Conservation (phyloP, 345 rosid species). For the Acer saccharum region DNA sequence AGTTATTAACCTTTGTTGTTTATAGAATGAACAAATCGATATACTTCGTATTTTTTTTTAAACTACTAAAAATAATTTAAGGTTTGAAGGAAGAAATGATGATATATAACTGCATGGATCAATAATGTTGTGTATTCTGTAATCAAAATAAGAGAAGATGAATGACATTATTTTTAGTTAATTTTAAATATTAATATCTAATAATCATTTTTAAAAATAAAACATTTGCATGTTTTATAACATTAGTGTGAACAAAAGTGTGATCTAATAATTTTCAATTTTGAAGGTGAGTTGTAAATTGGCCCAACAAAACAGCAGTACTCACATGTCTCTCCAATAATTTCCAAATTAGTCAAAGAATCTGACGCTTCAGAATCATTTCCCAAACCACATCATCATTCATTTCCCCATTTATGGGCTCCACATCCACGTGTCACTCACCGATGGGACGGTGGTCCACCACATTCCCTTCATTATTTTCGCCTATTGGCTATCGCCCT, state of each 20-base stretch:
- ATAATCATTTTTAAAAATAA: too few relatives aligned
- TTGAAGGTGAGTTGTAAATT: neutral
- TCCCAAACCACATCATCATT: neutral
- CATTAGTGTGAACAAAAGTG: neutral
- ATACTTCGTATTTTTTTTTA: too few relatives aligned
- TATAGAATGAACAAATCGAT: too few relatives aligned
- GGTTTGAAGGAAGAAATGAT: too few relatives aligned
- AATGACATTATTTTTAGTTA: neutral
- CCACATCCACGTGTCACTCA: slow-evolving; percentile 37
- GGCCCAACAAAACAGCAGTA: neutral
- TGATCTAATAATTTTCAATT: neutral
- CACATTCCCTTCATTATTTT: slow-evolving; percentile 14
- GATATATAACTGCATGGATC: too few relatives aligned
- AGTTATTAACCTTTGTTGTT: too few relatives aligned
- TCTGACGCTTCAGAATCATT: slow-evolving; percentile 23
- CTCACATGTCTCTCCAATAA: slow-evolving; percentile 13
- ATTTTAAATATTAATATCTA: neutral
- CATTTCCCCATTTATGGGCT: neutral
- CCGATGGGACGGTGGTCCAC: slow-evolving; percentile 32
- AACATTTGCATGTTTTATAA: too few relatives aligned
- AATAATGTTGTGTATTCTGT: too few relatives aligned
- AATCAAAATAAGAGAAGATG: neutral
- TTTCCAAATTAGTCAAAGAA: slow-evolving; percentile 5
- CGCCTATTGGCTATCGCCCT: neutral
- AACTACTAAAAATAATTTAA: too few relatives aligned